A percentile compares a stretch with the other conserved stretches of the same genome.
phyloP scores from a whole-genome alignment of 2,329 filamentous ascomycete species.

The Aspergillus udagawae region DNA sequence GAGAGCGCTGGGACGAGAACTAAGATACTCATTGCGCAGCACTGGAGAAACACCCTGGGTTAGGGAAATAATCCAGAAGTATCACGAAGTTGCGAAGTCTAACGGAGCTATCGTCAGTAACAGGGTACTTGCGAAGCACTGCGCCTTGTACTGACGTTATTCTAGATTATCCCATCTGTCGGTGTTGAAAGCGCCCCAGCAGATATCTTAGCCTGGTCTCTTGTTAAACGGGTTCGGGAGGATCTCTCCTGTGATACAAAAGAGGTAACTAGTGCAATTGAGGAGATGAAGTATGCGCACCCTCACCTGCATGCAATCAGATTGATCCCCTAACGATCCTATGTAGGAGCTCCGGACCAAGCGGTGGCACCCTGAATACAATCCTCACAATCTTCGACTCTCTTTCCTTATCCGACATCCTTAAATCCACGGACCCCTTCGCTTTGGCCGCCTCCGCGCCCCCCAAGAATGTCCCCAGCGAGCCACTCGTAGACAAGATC shows the following conservation, averaged over 20 bases:
- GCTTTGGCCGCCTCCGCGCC: conserved; percentile 45
- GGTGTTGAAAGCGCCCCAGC: conserved; percentile 60
- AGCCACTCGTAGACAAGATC: conserved; percentile 26
- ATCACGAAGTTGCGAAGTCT: conserved; percentile 55
- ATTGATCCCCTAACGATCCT: conserved; percentile 5
- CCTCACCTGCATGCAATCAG: not conserved
- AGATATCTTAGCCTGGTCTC: conserved; percentile 51
- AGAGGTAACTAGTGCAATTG: conserved; percentile 50
- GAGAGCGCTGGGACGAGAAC: conserved; percentile 3
- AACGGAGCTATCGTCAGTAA: conserved; percentile 56
- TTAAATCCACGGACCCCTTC: conserved; percentile 48
- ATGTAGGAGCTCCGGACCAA: conserved; percentile 41
- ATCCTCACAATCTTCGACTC: conserved; percentile 54
- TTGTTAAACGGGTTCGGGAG: conserved; percentile 52
- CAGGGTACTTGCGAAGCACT: not conserved
- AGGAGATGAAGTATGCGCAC: conserved; percentile 48
- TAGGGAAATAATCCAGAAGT: conserved; percentile 58
- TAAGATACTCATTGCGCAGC: conserved; percentile 20
- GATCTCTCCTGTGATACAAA: conserved; percentile 48
- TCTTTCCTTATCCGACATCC: conserved; percentile 45
- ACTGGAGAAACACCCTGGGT: conserved; percentile 65
- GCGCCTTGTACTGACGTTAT: not conserved
- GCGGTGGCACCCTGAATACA: conserved; percentile 64
- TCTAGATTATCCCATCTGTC: conserved; percentile 55
- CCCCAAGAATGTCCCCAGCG: conserved; percentile 28